phyloP scores from a whole-genome alignment of 1,284 basidiomycete genomes.

The Leccinum idahoense region DNA sequence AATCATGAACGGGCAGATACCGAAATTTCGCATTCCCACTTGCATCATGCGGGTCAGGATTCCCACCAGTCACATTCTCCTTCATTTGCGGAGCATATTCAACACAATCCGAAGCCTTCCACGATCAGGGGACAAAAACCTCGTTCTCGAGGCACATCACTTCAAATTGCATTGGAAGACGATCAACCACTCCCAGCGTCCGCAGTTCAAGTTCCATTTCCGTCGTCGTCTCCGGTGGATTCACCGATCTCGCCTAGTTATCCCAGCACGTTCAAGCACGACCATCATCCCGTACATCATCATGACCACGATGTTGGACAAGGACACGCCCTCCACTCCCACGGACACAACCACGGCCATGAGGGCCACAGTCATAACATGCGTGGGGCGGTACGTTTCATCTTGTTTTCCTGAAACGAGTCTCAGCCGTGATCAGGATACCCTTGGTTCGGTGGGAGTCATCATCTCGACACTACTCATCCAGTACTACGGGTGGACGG shows the following conservation, averaged over 20 bases:
- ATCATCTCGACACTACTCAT: constrained; percentile 97
- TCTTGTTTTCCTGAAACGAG: constrained; percentile 8
- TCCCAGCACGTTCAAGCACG: constrained; percentile 30
- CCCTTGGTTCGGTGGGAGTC: constrained; percentile 93
- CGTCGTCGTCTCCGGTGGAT: constrained; percentile 33
- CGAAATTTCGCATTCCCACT: constrained; percentile 14
- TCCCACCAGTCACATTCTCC: constrained; percentile 26
- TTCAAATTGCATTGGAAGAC: constrained; percentile 25
- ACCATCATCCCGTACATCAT: constrained; percentile 27
- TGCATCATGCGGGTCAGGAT: constrained; percentile 16
- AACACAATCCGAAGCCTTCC: constrained; percentile 10
- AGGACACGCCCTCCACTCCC: constrained; percentile 39
- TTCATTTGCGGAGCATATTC: constrained; percentile 6
- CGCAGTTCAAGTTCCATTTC: constrained; percentile 63
- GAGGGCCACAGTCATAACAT: constrained; percentile 96
- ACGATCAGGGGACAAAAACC: constrained; percentile 28
- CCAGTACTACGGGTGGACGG: constrained; percentile 98
- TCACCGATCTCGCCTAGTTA: constrained; percentile 32
- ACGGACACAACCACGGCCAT: constrained; percentile 49
- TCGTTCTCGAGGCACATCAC: constrained; percentile 31
- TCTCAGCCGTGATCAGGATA: constrained; percentile 51
- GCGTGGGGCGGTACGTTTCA: constrained; percentile 81
- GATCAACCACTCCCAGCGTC: constrained; percentile 63
- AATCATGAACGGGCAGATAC: constrained; percentile 13
- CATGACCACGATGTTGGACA: constrained; percentile 34